phyloP scores from a whole-genome alignment of 805 yeast species.

The Candida hungchunana region DNA sequence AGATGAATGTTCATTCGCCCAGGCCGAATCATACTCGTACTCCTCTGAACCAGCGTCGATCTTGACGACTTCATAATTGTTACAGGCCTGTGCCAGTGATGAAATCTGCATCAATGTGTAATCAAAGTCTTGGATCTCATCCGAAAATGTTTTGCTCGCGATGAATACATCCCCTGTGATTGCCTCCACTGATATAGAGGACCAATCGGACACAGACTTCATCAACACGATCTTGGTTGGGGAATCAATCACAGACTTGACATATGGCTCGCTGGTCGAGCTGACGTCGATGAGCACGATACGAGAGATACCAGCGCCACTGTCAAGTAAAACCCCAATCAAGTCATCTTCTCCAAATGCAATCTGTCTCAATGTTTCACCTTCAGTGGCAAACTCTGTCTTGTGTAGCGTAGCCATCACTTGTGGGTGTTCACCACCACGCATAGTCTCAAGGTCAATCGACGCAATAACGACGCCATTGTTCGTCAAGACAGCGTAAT shows the following conservation, averaged over 20 bases:
- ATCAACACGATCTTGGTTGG: slow-evolving; percentile 51
- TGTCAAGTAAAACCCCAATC: slow-evolving; percentile 60
- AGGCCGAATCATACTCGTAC: slow-evolving; percentile 23
- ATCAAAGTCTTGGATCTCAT: slow-evolving; percentile 26
- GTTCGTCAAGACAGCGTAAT: slow-evolving; percentile 54
- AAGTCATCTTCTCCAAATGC: slow-evolving; percentile 48
- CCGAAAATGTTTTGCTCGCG: slow-evolving; percentile 24
- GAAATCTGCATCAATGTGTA: slow-evolving; percentile 34
- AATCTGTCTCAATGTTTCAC: slow-evolving; percentile 58
- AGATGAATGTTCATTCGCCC: slow-evolving; percentile 25
- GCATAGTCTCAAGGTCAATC: slow-evolving; percentile 41
- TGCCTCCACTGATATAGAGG: slow-evolving; percentile 51
- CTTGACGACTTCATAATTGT: slow-evolving; percentile 46
- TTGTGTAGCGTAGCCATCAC: slow-evolving; percentile 20
- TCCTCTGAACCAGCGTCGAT: slow-evolving; percentile 11
- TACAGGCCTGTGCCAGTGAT: slow-evolving; percentile 67
- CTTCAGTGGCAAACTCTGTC: slow-evolving; percentile 33
- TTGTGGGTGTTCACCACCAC: slow-evolving; percentile 44
- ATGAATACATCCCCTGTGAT: slow-evolving; percentile 56
- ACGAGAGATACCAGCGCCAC: slow-evolving; percentile 40
- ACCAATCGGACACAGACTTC: slow-evolving; percentile 51
- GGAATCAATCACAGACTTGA: slow-evolving; percentile 40
- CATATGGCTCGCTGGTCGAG: slow-evolving; percentile 37
- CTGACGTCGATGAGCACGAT: slow-evolving; percentile 46
- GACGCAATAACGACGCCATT: slow-evolving; percentile 43